Evolutionary conservation across 2,329 filamentous ascomycete genomes (phyloP).

Genomic region (Pyricularia pennisetigena): DNA sequence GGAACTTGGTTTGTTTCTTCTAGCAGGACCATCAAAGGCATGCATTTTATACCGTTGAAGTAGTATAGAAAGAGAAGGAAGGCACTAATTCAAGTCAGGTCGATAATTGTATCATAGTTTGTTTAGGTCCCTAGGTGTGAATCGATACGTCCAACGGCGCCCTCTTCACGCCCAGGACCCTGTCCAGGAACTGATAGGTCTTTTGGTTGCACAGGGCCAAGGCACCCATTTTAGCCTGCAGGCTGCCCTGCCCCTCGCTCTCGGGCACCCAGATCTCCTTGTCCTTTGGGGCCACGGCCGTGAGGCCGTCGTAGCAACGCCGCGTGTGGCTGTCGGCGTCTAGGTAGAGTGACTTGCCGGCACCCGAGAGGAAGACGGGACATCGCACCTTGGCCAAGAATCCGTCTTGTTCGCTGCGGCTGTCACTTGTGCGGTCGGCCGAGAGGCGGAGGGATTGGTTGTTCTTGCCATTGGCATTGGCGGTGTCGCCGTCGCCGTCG

Average conservation of each 20-base stretch:
- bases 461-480: background rate
- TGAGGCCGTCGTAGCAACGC: constrained; percentile 4
- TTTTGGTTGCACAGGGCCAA: constrained; percentile 4
- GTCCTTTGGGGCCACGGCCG: constrained; percentile 2
- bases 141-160: background rate
- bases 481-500: constrained; percentile 2
- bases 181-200: constrained; percentile 7
- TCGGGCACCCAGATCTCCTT: constrained; percentile 6
- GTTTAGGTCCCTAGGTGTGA: background rate
- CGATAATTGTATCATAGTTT: too few relatives aligned
- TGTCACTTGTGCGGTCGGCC: too few relatives aligned
- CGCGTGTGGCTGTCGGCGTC: constrained; percentile 1
- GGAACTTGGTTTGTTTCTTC: too few relatives aligned
- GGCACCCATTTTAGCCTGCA: constrained; percentile 5
- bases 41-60: too few relatives aligned
- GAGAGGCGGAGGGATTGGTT: background rate
- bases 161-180: constrained; percentile 4
- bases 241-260: constrained; percentile 4
- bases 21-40: too few relatives aligned
- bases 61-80: too few relatives aligned
- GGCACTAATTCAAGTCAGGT: too few relatives aligned
- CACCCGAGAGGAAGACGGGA: constrained; percentile 6
- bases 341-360: constrained; percentile 1
- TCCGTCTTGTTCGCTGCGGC: background rate
- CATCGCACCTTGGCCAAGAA: constrained; percentile 2